phyloP scores from a whole-genome alignment of 805 yeast species.

The Candida maris region DNA sequence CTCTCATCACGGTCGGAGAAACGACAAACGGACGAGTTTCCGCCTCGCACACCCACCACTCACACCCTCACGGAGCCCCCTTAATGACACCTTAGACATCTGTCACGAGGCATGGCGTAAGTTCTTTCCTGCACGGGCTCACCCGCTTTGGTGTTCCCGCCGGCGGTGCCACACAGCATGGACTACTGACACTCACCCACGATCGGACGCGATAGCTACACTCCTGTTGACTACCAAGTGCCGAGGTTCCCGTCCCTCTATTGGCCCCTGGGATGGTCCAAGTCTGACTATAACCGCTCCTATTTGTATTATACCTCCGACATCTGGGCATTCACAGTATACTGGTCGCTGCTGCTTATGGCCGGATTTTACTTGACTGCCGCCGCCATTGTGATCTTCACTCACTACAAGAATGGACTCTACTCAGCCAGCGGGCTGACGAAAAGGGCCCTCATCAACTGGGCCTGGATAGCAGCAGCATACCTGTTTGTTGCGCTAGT shows the following conservation, averaged over 20 bases:
- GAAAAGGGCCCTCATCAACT: conserved; percentile 18
- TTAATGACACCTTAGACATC: no score
- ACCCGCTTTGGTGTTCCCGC: no score
- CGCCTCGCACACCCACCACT: no score
- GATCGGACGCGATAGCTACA: no score
- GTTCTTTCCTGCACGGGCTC: no score
- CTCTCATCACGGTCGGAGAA: no score
- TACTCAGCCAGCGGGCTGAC: conserved; percentile 32
- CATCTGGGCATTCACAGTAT: conserved; percentile 78
- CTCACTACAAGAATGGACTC: conserved; percentile 37
- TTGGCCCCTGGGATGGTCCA: conserved; percentile 53
- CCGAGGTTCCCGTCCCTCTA: conserved; percentile 80
- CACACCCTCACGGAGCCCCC: no score
- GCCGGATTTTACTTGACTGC: conserved; percentile 59
- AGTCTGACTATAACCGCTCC: conserved; percentile 39
- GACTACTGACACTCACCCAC: no score
- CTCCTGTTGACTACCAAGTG: conserved; percentile 77
- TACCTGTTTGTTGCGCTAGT: conserved; percentile 55
- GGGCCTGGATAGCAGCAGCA: conserved; percentile 39
- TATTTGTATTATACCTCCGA: conserved; percentile 67
- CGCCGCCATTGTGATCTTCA: conserved; percentile 56
- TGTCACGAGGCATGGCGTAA: no score
- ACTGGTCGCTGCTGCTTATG: conserved; percentile 75
- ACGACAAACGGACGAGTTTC: no score
- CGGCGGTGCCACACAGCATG: no score